Percentiles rank a stretch among this genome's conserved stretches.
phyloP scores from a whole-genome alignment of 805 yeast genomes.

The Saccharomycopsis fodiens region DNA sequence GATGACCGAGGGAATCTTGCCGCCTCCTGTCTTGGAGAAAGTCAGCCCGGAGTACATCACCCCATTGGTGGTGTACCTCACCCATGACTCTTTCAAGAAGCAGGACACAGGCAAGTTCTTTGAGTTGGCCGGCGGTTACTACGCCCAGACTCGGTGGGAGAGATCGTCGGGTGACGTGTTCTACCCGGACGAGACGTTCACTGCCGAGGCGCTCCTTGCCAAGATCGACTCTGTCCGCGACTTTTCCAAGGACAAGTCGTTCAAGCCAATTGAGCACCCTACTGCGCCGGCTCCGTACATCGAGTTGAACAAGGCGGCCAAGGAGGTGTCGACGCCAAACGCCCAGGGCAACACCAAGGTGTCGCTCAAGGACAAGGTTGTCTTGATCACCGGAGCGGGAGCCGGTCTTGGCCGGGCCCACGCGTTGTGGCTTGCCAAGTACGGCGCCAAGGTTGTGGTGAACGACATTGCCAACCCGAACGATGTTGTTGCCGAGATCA shows the following conservation, averaged over 20 bases:
- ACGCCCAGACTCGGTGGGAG: slow-evolving; percentile 91
- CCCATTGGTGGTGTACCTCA: slow-evolving; percentile 79
- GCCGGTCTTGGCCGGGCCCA: slow-evolving; percentile 90
- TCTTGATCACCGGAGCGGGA: slow-evolving; percentile 91
- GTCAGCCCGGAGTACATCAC: slow-evolving; percentile 83
- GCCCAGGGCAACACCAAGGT: slow-evolving; percentile 46
- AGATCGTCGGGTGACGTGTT: slow-evolving; percentile 81
- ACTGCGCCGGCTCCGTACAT: slow-evolving; percentile 63
- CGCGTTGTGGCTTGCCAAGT: slow-evolving; percentile 75
- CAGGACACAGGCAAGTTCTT: slow-evolving; percentile 66
- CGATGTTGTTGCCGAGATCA: slow-evolving; percentile 67
- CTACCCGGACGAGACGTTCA: slow-evolving; percentile 67
- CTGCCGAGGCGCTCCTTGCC: slow-evolving; percentile 77
- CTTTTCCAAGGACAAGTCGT: slow-evolving; percentile 47
- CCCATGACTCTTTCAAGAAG: slow-evolving; percentile 51
- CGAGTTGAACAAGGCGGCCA: slow-evolving; percentile 45
- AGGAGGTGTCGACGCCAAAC: slow-evolving; percentile 45
- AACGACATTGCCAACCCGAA: slow-evolving; percentile 80
- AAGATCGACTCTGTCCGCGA: slow-evolving; percentile 56
- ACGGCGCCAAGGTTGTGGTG: slow-evolving; percentile 92
- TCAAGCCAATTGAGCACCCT: slow-evolving; percentile 60
- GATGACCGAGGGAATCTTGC: slow-evolving; percentile 89
- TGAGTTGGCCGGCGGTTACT: slow-evolving; percentile 93
- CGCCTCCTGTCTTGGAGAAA: slow-evolving; percentile 74
- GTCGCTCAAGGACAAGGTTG: slow-evolving; percentile 75